Evolutionary conservation across 208 protist genomes (phyloP).

Genomic region (Wallacemonas sp.): DNA sequence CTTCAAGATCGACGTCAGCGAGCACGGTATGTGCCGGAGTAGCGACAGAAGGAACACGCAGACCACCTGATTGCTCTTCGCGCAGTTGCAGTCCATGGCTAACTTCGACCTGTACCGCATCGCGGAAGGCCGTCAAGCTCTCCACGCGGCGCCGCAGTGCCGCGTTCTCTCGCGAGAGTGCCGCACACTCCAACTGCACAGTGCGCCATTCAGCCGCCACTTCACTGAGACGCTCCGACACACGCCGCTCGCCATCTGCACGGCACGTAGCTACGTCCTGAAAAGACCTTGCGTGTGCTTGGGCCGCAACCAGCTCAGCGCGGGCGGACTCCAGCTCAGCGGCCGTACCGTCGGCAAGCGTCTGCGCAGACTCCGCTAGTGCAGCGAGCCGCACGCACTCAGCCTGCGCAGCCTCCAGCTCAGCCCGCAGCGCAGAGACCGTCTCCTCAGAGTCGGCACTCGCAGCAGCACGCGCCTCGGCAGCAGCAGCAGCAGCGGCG

Average conservation of each 20-base stretch:
- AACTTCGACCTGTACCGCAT: constrained; percentile 18
- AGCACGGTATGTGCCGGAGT: no score
- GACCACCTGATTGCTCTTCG: no score
- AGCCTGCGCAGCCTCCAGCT: constrained; percentile 11
- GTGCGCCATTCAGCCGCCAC: not conserved
- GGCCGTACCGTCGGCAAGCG: not conserved
- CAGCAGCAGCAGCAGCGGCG: not conserved
- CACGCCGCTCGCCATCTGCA: not conserved
- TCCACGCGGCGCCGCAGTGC: constrained; percentile 4
- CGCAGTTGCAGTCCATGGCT: constrained; percentile 13
- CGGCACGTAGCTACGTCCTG: not conserved
- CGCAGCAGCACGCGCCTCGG: not conserved
- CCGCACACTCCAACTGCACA: not conserved
- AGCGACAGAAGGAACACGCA: no score
- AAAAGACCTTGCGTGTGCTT: not conserved
- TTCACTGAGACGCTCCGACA: not conserved
- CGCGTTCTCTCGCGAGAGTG: constrained; percentile 14
- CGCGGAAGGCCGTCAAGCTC: constrained; percentile 7
- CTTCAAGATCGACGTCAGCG: no score
- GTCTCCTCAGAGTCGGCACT: not conserved
- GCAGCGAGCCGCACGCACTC: not conserved
- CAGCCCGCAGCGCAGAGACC: not conserved
- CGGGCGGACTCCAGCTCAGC: not conserved
- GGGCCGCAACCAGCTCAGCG: not conserved
- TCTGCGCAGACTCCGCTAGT: not conserved